Evolutionary conservation across 2,329 filamentous ascomycete species (phyloP).

Genomic region (Chrysosporium queenslandicum): DNA sequence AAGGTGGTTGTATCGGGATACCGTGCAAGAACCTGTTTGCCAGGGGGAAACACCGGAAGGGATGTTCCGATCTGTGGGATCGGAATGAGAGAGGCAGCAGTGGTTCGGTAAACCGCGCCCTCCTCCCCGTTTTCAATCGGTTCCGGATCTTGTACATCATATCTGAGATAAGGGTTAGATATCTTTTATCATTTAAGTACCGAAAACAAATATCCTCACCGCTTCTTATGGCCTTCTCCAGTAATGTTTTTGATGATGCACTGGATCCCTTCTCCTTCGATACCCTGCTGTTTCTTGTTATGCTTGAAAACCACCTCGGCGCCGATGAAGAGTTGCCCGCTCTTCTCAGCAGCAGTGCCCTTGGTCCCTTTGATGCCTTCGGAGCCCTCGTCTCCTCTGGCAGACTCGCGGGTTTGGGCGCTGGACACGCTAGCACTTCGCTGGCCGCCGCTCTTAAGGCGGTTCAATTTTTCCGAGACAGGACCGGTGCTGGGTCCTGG

Average conservation of each 20-base stretch:
- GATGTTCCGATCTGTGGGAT: constrained; percentile 55
- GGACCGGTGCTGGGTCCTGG: constrained; percentile 34
- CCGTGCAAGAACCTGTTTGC: constrained; percentile 63
- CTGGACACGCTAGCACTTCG: constrained; percentile 38
- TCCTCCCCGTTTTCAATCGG: constrained; percentile 60
- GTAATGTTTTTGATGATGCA: constrained; percentile 66
- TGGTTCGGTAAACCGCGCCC: constrained; percentile 53
- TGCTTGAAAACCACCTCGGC: constrained; percentile 44
- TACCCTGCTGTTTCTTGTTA: constrained; percentile 42
- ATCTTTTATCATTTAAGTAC: too few species aligned
- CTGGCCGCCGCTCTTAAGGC: constrained; percentile 34
- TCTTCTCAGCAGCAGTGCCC: constrained; percentile 37
- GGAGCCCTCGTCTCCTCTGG: constrained; percentile 35
- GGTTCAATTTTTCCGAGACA: constrained; percentile 35
- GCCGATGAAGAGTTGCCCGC: constrained; percentile 37
- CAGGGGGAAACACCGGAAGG: constrained; percentile 52
- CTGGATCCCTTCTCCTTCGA: constrained; percentile 53
- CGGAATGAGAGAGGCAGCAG: constrained; percentile 64
- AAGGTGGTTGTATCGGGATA: constrained; percentile 81
- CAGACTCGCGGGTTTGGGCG: constrained; percentile 30
- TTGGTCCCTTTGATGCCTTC: constrained; percentile 37
- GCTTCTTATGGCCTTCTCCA: constrained; percentile 61
- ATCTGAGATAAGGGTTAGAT: too few species aligned
- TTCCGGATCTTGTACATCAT: constrained; percentile 71
- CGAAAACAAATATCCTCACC: constrained; percentile 38